Conservation (phyloP, 2,329 filamentous ascomycete genomes). For the Exophiala sp. region DNA sequence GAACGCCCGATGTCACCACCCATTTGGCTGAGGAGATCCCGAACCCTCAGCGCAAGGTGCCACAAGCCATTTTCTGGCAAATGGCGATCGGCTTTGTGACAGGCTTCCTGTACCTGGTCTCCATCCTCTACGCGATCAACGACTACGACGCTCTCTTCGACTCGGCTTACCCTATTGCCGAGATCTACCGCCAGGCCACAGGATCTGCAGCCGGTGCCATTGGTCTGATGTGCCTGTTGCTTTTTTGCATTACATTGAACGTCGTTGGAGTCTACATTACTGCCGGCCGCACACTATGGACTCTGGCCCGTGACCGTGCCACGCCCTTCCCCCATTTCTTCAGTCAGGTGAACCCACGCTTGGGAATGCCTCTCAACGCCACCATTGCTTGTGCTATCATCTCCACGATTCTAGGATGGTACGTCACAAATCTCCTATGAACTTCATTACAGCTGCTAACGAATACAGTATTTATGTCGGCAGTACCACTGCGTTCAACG, state of each 20-base stretch:
- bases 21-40: conserved; percentile 64
- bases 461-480: conserved; percentile 43
- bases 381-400: conserved; percentile 51
- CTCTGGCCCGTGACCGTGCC: conserved; percentile 57
- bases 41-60: conserved; percentile 57
- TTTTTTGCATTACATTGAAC: conserved; percentile 52
- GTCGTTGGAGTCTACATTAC: conserved; percentile 59
- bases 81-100: conserved; percentile 47
- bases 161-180: conserved; percentile 59
- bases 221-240: conserved; percentile 53
- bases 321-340: conserved; percentile 52
- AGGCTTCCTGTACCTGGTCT: conserved; percentile 49
- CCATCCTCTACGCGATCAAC: conserved; percentile 53
- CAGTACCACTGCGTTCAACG: conserved; percentile 48
- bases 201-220: conserved; percentile 50
- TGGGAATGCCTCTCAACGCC: conserved; percentile 55
- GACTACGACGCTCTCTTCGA: conserved; percentile 42
- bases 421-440: neutral
- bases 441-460: neutral
- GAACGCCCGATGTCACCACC: conserved; percentile 62
- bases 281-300: conserved; percentile 60
- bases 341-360: conserved; percentile 44
- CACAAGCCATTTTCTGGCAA: conserved; percentile 51
- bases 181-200: conserved; percentile 62
- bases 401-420: conserved; percentile 49